Conservation (phyloP, 257 asterid genomes). For the Rauvolfia tetraphylla region DNA sequence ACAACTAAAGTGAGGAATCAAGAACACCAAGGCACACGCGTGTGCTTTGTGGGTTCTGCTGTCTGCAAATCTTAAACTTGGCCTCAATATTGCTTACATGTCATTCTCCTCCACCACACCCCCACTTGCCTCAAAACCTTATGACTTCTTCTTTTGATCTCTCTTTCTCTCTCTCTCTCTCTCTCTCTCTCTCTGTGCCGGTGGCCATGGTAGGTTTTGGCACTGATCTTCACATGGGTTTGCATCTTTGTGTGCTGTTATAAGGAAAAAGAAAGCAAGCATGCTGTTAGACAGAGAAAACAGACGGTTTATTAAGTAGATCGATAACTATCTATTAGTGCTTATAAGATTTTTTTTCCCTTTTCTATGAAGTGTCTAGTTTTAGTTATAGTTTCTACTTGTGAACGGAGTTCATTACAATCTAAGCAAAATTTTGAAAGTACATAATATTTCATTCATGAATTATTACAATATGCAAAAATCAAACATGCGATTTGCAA, state of each 20-base stretch:
- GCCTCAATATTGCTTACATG: constrained; percentile 12
- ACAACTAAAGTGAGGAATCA: constrained; percentile 25
- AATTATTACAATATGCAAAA: no score
- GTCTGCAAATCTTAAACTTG: constrained; percentile 29
- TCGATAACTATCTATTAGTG: no score
- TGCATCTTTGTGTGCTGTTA: neutral
- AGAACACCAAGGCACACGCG: constrained; percentile 32
- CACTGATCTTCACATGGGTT: neutral
- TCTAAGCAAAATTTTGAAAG: no score
- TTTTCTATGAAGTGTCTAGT: no score
- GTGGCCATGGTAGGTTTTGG: constrained; percentile 3
- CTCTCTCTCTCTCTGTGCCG: neutral
- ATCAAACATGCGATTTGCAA: no score
- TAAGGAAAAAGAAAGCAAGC: neutral
- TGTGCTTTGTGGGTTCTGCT: constrained; percentile 38
- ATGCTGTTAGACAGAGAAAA: no score
- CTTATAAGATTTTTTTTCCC: no score
- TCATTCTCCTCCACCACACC: constrained; percentile 26
- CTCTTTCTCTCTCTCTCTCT: no score
- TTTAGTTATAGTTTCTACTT: no score
- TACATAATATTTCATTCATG: no score
- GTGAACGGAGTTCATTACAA: no score
- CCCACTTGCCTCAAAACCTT: neutral
- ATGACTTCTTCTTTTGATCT: neutral
- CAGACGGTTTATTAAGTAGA: no score